Conservation (phyloP, 306 rosid species). For the Trifolium pratense region DNA sequence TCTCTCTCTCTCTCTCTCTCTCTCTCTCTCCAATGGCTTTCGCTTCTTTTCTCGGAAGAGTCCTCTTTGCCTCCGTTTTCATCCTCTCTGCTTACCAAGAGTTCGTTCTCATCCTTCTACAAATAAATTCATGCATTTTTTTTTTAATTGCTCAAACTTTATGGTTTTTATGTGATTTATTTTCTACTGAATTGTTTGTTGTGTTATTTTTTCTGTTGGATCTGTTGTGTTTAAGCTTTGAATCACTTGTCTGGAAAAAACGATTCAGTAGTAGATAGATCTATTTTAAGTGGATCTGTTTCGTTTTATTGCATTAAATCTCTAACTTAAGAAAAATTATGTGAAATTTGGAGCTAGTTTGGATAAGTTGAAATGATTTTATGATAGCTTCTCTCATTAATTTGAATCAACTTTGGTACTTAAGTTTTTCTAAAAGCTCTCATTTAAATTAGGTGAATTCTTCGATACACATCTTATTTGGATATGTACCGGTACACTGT, state of each 20-base stretch:
- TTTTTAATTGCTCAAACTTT: not conserved
- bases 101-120: constrained; percentile 40
- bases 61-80: constrained; percentile 63
- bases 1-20: constrained; percentile 6
- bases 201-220: constrained; percentile 39
- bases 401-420: not conserved
- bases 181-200: constrained; percentile 21
- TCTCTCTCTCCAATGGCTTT: constrained; percentile 52
- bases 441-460: too few species aligned
- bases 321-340: not conserved
- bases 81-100: constrained; percentile 69
- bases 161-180: not conserved
- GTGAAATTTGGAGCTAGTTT: constrained; percentile 1
- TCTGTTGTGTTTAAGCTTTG: constrained; percentile 41
- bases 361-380: not conserved
- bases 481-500: too few species aligned
- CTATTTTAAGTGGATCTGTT: constrained; percentile 26
- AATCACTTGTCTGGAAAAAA: constrained; percentile 13
- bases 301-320: not conserved
- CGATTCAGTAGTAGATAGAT: constrained; percentile 41
- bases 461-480: too few species aligned
- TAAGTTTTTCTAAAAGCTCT: not conserved
- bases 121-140: not conserved
- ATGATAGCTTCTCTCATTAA: not conserved
- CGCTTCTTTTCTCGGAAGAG: constrained; percentile 68